Evolutionary conservation across 805 yeast genomes (phyloP).

Genomic region (Tanozyma kutaoensis): DNA sequence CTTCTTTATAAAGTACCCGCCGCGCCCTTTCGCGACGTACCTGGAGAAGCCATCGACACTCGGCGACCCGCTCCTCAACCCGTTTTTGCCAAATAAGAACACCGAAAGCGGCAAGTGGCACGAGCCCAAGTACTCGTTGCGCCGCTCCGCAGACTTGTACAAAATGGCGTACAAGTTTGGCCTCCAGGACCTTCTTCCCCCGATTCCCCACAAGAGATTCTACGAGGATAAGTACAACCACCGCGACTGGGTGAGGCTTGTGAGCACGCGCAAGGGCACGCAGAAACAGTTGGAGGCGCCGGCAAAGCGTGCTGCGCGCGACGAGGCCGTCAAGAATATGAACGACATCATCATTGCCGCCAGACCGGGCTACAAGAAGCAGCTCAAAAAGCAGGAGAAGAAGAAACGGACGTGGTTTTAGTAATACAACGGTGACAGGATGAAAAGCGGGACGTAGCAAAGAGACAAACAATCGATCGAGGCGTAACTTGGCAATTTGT

Average conservation of each 20-base stretch:
- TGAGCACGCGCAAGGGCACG: slow-evolving; percentile 63
- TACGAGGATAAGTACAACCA: slow-evolving; percentile 63
- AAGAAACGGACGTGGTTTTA: slow-evolving; percentile 23
- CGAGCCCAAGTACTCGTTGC: slow-evolving; percentile 62
- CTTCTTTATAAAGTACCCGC: slow-evolving; percentile 77
- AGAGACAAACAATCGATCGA: too few species aligned
- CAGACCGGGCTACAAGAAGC: slow-evolving; percentile 34
- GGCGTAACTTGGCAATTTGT: too few species aligned
- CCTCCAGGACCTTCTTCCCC: slow-evolving; percentile 66
- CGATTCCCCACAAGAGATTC: slow-evolving; percentile 50
- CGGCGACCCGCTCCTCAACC: slow-evolving; percentile 63
- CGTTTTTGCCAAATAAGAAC: slow-evolving; percentile 76
- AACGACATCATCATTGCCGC: slow-evolving; percentile 57
- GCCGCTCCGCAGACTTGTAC: slow-evolving; percentile 74
- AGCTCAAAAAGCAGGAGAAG: slow-evolving; percentile 20
- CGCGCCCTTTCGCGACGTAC: slow-evolving; percentile 62
- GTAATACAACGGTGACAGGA: too few species aligned
- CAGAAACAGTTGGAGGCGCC: slow-evolving; percentile 62
- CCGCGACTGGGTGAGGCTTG: slow-evolving; percentile 66
- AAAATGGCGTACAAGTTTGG: slow-evolving; percentile 77
- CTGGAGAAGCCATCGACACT: slow-evolving; percentile 52
- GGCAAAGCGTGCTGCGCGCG: slow-evolving; percentile 45
- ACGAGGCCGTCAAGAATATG: slow-evolving; percentile 48
- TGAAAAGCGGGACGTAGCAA: too few species aligned
- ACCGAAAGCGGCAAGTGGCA: slow-evolving; percentile 71